These are phyloP conservation scores for Tetraselmis striata DNA, from an alignment of 139 green algal species.

Conservation along the genomic window DNA sequence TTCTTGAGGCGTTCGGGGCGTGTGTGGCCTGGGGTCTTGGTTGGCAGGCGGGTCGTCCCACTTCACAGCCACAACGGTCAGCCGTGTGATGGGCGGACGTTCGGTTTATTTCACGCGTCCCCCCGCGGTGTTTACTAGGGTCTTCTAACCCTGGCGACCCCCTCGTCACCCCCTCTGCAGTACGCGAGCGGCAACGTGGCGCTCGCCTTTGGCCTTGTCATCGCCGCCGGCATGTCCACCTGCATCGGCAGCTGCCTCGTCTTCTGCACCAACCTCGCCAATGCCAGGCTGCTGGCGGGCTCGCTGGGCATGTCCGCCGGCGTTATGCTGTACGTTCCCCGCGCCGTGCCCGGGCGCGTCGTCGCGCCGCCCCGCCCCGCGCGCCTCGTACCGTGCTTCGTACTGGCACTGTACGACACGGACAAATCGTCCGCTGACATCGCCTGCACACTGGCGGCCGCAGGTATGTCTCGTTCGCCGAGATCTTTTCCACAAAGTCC, in stretches of 20 bases:
- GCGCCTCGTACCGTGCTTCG: too few species aligned
- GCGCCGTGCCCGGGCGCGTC: too few species aligned
- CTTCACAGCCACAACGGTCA: neutral
- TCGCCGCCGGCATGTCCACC: constrained; percentile 45
- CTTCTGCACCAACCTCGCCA: constrained; percentile 44
- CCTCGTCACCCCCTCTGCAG: neutral
- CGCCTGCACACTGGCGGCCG: too few species aligned
- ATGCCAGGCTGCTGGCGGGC: constrained; percentile 38
- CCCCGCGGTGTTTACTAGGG: neutral
- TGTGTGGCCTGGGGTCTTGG: too few species aligned
- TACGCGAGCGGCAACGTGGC: constrained; percentile 32
- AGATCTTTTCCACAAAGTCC: constrained; percentile 53
- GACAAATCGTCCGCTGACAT: too few species aligned
- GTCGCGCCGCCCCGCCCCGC: too few species aligned
- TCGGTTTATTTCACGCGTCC: neutral
- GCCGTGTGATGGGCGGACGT: neutral
- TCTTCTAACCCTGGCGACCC: too few species aligned
- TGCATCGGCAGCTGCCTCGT: constrained; percentile 43
- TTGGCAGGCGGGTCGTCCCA: too few species aligned
- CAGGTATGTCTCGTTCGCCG: constrained; percentile 62
- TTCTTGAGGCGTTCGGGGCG: too few species aligned
- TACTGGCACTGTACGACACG: too few species aligned
- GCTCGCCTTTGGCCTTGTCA: constrained; percentile 57
- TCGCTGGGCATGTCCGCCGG: constrained; percentile 51
- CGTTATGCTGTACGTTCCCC: constrained; percentile 64